Base-by-base conservation (phyloP, 495 filamentous ascomycete species). In the Penicillium maclennaniae region DNA sequence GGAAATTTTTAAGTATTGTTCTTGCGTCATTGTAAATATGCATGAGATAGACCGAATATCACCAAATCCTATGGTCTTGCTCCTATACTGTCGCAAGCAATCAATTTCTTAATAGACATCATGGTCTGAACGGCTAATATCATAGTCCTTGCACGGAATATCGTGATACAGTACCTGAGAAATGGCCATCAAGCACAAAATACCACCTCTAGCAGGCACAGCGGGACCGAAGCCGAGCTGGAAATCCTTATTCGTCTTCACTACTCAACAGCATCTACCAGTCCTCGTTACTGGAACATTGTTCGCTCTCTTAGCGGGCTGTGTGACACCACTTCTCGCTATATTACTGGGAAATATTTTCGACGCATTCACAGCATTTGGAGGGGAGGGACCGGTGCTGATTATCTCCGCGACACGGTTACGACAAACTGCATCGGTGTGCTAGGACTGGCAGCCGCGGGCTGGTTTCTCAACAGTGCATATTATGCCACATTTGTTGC, bases 311-410 rank as follows among this genome's bases (percentile, higher is more conserved):
- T 51, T 83, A 19, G 79, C 86, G 10, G 87, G 87, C 6, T 69
- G 83, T 17, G 66, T 83, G 20, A 77, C 80, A 36, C 85, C 91
- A 2, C 72, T 73, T 1, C 75, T 87, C 40, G 83, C 92, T 3
- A 72, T 92, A 5, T 65, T 96, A 2, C 76, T 92, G 10, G 92
- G 93, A 15, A 75, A 79, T 40, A 76, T 92, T 38, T 96, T 98
- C 57, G 78, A 87, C 15, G 68, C 77, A 6, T 86, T 95, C 46
- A 77, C 87, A 2, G 65, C 73, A 3, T 93, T 82, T 57, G 89
- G 87, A 1, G 73, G 75, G 82, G 80, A 6, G 54, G 69, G 4
- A 71, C 86, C 20, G 61, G 58, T 6, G 63, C 72, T 0, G 44
- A 72, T 14, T 76, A 78, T 1, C 72, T 91, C 6, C 69, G 85